Evolutionary conservation across 768 basidiomycete species (phyloP), one percentile per base, ranked within the genome.

Genomic region (Agaricus bisporus): DNA sequence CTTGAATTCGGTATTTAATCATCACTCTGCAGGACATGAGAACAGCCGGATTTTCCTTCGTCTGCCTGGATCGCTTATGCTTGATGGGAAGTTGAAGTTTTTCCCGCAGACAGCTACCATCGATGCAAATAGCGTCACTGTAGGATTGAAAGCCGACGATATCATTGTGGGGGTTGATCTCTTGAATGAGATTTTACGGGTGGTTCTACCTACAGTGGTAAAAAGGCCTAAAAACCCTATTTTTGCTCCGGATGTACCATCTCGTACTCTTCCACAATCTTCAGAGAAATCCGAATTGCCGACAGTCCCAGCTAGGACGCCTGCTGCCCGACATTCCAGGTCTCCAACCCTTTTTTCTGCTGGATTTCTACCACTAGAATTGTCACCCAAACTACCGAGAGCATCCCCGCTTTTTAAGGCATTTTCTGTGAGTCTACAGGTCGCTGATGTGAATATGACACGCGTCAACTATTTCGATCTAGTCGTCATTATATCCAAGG

Each of bases 21-120:
- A 8, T 4, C 35, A 29, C 45, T 28, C 22, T 20, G 18, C 48
- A 48, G 58, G 50, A 26, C 36, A 43, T 61, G 68, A 51, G 5
- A 56, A 62, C 49, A 60, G 53, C 43, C 62, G 70, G 22, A 64
- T 65, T 38, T 79, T 84, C 57, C 58, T 86, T 14, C 66, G 66
- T 49, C 67, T 80, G 15, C 76, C 79, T 6, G 73, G 76, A 5
- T 60, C 67, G 1, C 70, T 81, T 43, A 67, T 28, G 71, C 47
- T 66, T 82, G 37, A 63, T 62, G 35, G 70, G 75, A n/a, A 79
- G 77, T 11, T 79, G 42, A 71, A 73, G 45, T 81, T 88, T 61
- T 79, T 78, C 64, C 85, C 86, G 5, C 76, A 77, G 55, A 71
- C 74, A 48, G 79, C 81, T 18, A 66, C 68, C 22, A 60, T 85